Percentiles rank a stretch among this genome's conserved stretches.
Conservation (phyloP, 192 early-diverging fungal species). For the Rhizoclosmatium sp. region DNA sequence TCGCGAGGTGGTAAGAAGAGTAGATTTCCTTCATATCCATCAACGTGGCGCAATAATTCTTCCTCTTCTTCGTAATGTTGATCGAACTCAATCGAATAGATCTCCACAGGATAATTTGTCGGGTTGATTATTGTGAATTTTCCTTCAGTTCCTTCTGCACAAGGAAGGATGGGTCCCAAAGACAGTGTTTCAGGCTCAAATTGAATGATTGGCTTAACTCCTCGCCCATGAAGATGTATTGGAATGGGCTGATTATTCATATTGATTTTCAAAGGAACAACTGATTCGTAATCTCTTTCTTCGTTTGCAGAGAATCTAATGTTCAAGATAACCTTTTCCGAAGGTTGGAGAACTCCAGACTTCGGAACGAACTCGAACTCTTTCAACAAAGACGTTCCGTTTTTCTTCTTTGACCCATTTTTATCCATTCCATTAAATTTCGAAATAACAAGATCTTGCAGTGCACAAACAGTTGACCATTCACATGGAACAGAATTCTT, state of each 20-base stretch:
- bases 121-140: constrained; percentile 59
- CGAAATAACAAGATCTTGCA: background rate
- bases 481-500: constrained; percentile 56
- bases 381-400: constrained; percentile 18
- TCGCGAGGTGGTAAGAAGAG: constrained; percentile 57
- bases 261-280: constrained; percentile 54
- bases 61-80: constrained; percentile 61
- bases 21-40: constrained; percentile 47
- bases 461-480: constrained; percentile 45
- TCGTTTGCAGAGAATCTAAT: constrained; percentile 56
- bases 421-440: constrained; percentile 25
- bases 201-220: constrained; percentile 46
- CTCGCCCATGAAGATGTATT: constrained; percentile 52
- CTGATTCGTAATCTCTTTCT: constrained; percentile 55
- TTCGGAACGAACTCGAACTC: constrained; percentile 60
- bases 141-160: constrained; percentile 53
- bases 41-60: constrained; percentile 51
- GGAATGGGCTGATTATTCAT: constrained; percentile 52
- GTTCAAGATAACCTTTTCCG: constrained; percentile 49
- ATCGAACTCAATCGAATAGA: constrained; percentile 65
- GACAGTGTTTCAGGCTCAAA: constrained; percentile 58
- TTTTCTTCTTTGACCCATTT: constrained; percentile 33
- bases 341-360: constrained; percentile 53
- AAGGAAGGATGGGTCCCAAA: constrained; percentile 62
- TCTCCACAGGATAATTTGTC: constrained; percentile 57